Base-by-base conservation (phyloP, 306 rosid genomes). In the Boehmeria nivea region DNA sequence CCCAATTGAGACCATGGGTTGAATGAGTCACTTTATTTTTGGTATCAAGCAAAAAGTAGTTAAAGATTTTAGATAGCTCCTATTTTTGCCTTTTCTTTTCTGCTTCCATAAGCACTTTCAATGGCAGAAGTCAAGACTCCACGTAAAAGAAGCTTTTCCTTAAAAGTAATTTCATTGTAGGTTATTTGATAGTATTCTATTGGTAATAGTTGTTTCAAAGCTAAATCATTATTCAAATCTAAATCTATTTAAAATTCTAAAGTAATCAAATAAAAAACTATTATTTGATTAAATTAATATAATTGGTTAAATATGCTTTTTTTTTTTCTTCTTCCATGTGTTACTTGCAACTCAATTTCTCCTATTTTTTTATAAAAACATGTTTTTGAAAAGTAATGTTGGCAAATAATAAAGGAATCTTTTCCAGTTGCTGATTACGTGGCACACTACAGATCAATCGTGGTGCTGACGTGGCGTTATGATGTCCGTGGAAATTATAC, bases 381-480 rank as follows among this genome's bases (percentile, higher is more conserved):
- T 21, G 25, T 19, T 45, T 8, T 45, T n/a, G n/a, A n/a, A 6
- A 9, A 19, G 13, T 17, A 10, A 9, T n/a, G 7, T 51, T n/a
- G 15, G 57, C 36, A 31, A 31, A 24, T 26, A 8, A 6, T 1
- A 21, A 38, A 37, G 17, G 31, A 22, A 20, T 20, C 8, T 19
- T 18, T 13, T 57, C 11, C 25, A 15, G 51, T 57, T 57, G 62
- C 38, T n/a, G 15, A 24, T 57, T 57, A 57, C 62, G 62, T 53
- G 37, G 54, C 43, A 15, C 39, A 5, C 19, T 19, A 55, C 6
- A 9, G 8, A 20, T 8, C 43, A 19, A 36, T 20, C 1, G 46
- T 70, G 64, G 66, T 59, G 31, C 23, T 27, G 53, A 68, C 67
- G 77, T 69, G 79, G 73, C 15, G n/a, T n/a, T n/a, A n/a, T n/a